phyloP scores from a whole-genome alignment of 495 filamentous ascomycete species.

The Aspergillus bertholletiae region DNA sequence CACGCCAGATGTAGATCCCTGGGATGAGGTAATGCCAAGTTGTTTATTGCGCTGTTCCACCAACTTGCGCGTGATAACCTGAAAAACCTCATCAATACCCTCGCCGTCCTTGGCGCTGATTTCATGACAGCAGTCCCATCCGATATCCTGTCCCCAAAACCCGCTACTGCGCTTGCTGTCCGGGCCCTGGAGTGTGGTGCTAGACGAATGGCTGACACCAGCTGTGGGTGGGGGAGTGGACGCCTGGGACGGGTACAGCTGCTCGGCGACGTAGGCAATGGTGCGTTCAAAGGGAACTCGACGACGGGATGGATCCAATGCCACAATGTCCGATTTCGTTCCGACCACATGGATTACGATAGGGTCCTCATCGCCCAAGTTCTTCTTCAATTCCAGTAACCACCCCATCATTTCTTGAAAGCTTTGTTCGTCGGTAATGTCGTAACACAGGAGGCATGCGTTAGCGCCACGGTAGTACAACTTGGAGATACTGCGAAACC shows the following conservation, averaged over 20 bases:
- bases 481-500: constrained; percentile 87
- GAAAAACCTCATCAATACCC: constrained; percentile 95
- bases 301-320: constrained; percentile 67
- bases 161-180: constrained; percentile 76
- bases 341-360: constrained; percentile 95
- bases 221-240: constrained; percentile 65
- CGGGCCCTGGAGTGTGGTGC: constrained; percentile 56
- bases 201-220: constrained; percentile 22
- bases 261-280: constrained; percentile 90
- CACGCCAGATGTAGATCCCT: constrained; percentile 13
- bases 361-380: constrained; percentile 55
- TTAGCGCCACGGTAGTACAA: constrained; percentile 96
- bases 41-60: constrained; percentile 81
- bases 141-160: constrained; percentile 88
- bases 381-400: constrained; percentile 74
- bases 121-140: constrained; percentile 96
- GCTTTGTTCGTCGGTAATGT: constrained; percentile 80
- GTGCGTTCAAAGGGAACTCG: constrained; percentile 90
- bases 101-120: constrained; percentile 92
- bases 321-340: constrained; percentile 90
- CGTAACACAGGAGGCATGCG: constrained; percentile 91
- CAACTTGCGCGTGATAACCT: constrained; percentile 89
- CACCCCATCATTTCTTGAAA: constrained; percentile 94
- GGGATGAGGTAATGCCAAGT: constrained; percentile 49
- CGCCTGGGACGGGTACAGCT: constrained; percentile 65